Percentiles rank a stretch among this genome's conserved stretches.
phyloP scores from a whole-genome alignment of 148 eudicot genomes.

The Nyssa sinensis region DNA sequence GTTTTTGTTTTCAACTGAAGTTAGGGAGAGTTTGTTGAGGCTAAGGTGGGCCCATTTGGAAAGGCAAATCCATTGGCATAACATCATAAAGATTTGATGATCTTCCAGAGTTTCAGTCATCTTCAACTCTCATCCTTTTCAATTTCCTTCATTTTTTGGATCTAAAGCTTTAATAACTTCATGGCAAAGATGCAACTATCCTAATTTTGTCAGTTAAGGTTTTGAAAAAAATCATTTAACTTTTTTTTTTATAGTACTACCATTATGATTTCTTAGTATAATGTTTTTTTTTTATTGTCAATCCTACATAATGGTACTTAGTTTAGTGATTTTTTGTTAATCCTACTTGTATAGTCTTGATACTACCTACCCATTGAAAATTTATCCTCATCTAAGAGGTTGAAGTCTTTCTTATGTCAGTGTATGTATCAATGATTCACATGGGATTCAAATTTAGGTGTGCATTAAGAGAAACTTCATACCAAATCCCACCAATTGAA shows the following conservation, averaged over 20 bases:
- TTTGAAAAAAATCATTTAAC: neutral
- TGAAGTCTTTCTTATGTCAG: no score
- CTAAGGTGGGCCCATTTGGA: constrained; percentile 22
- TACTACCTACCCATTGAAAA: no score
- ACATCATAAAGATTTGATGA: constrained; percentile 22
- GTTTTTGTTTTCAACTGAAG: neutral
- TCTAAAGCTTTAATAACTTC: neutral
- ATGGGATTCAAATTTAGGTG: no score
- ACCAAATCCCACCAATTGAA: no score
- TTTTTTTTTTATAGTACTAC: no score
- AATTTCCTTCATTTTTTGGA: neutral
- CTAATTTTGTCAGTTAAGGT: neutral
- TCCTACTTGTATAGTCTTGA: no score
- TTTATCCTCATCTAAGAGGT: no score
- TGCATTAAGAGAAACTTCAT: no score
- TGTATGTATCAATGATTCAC: no score
- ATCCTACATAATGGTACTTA: neutral
- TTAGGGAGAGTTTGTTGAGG: constrained; percentile 21
- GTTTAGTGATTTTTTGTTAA: no score
- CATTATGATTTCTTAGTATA: no score
- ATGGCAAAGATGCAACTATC: neutral
- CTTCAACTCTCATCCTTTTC: neutral
- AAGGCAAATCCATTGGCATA: constrained; percentile 27
- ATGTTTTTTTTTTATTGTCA: no score
- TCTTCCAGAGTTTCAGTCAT: constrained; percentile 5